phyloP scores from a whole-genome alignment of 306 rosid genomes.

The Echinosophora koreensis region DNA sequence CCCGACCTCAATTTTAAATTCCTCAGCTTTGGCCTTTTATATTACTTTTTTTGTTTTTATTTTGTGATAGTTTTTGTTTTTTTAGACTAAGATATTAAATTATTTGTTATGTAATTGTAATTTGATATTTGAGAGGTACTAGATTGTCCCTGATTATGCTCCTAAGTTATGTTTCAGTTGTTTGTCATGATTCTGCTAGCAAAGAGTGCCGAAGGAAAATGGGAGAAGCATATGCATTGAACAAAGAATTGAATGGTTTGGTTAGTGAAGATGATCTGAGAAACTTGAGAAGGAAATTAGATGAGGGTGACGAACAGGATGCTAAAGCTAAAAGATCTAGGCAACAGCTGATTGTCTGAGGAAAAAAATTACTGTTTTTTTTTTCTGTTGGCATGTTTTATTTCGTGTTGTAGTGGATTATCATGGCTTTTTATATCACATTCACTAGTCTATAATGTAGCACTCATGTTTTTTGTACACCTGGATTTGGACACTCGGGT shows the following conservation, averaged over 20 bases:
- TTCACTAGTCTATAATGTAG: background rate
- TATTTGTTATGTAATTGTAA: too few relatives aligned
- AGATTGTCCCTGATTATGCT: slow-evolving; percentile 30
- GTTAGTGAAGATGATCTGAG: slow-evolving; percentile 72
- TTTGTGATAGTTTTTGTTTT: too few relatives aligned
- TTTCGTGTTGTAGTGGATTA: slow-evolving; percentile 3
- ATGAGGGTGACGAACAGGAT: slow-evolving; percentile 55
- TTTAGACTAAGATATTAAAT: too few relatives aligned
- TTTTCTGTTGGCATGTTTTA: background rate
- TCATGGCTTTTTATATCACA: slow-evolving; percentile 29
- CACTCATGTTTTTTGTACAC: too few relatives aligned
- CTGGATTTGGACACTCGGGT: too few relatives aligned
- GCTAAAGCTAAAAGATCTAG: slow-evolving; percentile 58
- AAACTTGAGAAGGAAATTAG: slow-evolving; percentile 62
- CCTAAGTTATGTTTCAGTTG: slow-evolving; percentile 65
- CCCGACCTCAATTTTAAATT: background rate
- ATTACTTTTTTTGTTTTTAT: too few relatives aligned
- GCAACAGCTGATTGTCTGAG: slow-evolving; percentile 54
- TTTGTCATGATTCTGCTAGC: slow-evolving; percentile 81
- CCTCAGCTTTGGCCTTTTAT: too few relatives aligned
- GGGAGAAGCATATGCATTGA: slow-evolving; percentile 86
- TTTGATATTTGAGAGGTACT: background rate
- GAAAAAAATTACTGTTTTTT: background rate
- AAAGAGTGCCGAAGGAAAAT: slow-evolving; percentile 80
- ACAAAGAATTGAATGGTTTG: slow-evolving; percentile 65